Base-by-base conservation (phyloP, 2,329 filamentous ascomycete species). In the Hymenoscyphus fructigenus region DNA sequence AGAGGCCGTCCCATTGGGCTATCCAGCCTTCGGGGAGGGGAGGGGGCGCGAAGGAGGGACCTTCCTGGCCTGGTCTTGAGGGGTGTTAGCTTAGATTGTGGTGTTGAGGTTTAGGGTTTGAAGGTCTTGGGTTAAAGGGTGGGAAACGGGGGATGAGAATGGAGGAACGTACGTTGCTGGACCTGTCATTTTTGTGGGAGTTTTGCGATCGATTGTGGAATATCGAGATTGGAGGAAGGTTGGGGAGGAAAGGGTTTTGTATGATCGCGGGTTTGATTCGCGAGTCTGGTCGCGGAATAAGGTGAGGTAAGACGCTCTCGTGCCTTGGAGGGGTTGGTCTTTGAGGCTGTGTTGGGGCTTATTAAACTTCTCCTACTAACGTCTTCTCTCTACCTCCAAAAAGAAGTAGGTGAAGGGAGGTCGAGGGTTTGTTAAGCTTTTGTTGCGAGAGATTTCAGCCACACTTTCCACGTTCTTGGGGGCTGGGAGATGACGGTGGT, bases 1-100 rank as follows among this genome's bases (percentile, higher is more conserved):
- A 86, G 64, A 81, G 75, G 67, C 83, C 84, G 74, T 90, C 87
- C 87, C 87, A 90, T 78, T 90, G 87, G 65, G 87, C 86, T 73
- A 89, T 89, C 87, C 87, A 90, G 72, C 87, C 87, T 14, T 85
- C 78, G 59, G 87, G 87, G 61, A 89, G 81, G 57, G 80, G 79
- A 58, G 87, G 87, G 68, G 87, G 87, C 20, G 68, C 74, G 61
- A 67, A 75, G 5, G 72, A 72, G 9, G 75, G 75, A 23, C 75
- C 75, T 72, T 76, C 75, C 68, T 76, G 74, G 41, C 74, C 73
- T 44, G 73, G 74, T 65, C 73, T 75, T 58, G 67, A 14, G 15
- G 59, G 36, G 17, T 34, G 29, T 20, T 5, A 44, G 17, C 14
- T 38, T 44, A 65, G 67, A 62, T 66, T 62, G 38, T 44, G 38